Conservation (phyloP, 225 moss, liverwort and hornwort species). For the Antitrichia curtipendula region DNA sequence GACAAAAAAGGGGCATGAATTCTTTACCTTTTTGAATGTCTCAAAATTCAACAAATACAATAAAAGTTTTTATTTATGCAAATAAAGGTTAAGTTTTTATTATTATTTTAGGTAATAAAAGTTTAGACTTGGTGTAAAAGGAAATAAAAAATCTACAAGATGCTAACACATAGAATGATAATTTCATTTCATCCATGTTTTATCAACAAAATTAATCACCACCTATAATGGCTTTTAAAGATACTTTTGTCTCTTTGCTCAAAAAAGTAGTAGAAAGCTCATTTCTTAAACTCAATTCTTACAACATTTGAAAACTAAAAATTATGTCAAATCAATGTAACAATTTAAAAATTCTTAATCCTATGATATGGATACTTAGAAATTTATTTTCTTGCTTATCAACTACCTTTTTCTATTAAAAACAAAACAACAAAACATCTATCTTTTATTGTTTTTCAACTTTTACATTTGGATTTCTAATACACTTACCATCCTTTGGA, state of each 20-base stretch:
- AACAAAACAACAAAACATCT: too few relatives aligned
- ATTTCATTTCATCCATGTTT: background rate
- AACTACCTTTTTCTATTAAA: too few relatives aligned
- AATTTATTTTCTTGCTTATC: background rate
- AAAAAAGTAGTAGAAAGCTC: background rate
- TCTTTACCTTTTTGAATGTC: too few relatives aligned
- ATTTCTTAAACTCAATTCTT: background rate
- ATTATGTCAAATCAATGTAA: too few relatives aligned
- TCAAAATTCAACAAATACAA: background rate
- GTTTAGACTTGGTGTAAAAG: background rate
- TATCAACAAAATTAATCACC: background rate
- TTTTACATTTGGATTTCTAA: background rate
- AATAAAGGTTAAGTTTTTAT: too few relatives aligned
- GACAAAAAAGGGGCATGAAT: background rate
- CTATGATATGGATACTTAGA: background rate
- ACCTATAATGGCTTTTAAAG: too few relatives aligned
- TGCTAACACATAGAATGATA: fast-evolving
- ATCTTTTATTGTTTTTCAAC: background rate
- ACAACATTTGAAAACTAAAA: background rate
- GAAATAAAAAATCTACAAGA: background rate
- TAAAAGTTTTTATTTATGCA: too few relatives aligned
- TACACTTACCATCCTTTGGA: too few relatives aligned
- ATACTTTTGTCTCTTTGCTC: background rate
- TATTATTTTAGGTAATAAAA: background rate
- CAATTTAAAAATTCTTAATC: too few relatives aligned